Conservation (phyloP, 1,284 basidiomycete genomes). For the Microbotryum scabiosae region DNA sequence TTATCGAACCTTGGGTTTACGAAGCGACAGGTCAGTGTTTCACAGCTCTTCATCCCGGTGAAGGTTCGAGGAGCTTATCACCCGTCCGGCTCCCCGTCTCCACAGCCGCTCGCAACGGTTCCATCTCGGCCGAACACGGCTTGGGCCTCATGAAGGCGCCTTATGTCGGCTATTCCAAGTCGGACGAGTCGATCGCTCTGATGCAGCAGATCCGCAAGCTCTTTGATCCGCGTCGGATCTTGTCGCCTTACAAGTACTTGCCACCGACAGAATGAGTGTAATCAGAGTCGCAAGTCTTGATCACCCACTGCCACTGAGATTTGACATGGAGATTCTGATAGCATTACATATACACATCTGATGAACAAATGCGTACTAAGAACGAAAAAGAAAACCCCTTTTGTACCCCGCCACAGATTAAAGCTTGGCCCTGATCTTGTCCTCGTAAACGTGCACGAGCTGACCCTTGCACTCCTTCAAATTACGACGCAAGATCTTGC, state of each 20-base stretch:
- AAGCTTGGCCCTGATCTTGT: constrained; percentile 3
- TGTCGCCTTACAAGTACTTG: constrained; percentile 58
- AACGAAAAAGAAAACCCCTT: too few species aligned
- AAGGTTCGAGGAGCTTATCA: background rate
- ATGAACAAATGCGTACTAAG: background rate
- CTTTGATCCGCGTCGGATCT: constrained; percentile 83
- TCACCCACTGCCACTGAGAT: background rate
- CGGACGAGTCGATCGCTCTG: constrained; percentile 63
- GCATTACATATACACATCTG: background rate
- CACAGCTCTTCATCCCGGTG: constrained; percentile 45
- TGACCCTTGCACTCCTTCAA: constrained; percentile 28
- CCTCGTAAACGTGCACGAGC: constrained; percentile 15
- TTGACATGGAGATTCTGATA: background rate
- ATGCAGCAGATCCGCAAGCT: constrained; percentile 88
- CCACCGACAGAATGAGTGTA: constrained; percentile 2
- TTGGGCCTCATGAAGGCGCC: constrained; percentile 91
- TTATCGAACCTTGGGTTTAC: constrained; percentile 91
- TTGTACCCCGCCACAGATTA: background rate
- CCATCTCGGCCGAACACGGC: constrained; percentile 94
- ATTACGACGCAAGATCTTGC: constrained; percentile 27
- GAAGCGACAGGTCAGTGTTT: constrained; percentile 59
- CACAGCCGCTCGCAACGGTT: constrained; percentile 49
- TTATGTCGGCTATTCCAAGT: constrained; percentile 83
- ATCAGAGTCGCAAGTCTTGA: background rate
- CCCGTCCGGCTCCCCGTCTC: background rate